These are phyloP conservation scores for Pseudogymnoascus sp. DNA, from an alignment of 2,329 filamentous ascomycete genomes.

Conservation along the genomic window DNA sequence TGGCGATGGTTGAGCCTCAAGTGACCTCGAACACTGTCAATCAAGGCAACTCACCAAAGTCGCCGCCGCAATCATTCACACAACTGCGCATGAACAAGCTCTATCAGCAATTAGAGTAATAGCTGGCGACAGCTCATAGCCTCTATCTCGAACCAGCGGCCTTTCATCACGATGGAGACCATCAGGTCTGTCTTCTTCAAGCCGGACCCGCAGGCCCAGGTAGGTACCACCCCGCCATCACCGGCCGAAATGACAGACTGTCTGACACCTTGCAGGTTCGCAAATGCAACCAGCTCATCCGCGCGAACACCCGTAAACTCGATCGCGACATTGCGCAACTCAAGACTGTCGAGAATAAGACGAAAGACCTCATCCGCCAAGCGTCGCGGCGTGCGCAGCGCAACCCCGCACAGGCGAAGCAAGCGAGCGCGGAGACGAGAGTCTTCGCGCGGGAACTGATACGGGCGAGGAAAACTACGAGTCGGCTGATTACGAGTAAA, in stretches of 20 bases:
- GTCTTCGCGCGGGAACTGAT: slow-evolving; percentile 85
- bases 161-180: slow-evolving; percentile 62
- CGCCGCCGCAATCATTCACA: background rate
- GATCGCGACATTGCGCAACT: slow-evolving; percentile 83
- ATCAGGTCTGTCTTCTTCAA: slow-evolving; percentile 81
- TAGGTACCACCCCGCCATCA: slow-evolving; percentile 35
- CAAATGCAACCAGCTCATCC: slow-evolving; percentile 89
- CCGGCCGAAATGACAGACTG: slow-evolving; percentile 11
- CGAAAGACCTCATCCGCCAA: slow-evolving; percentile 74
- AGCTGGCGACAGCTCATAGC: slow-evolving; percentile 6
- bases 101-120: background rate
- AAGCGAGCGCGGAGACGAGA: slow-evolving; percentile 75
- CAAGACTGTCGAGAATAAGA: slow-evolving; percentile 73
- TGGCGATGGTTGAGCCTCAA: slow-evolving; percentile 9
- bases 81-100: slow-evolving; percentile 6
- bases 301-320: slow-evolving; percentile 83
- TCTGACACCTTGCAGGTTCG: slow-evolving; percentile 55
- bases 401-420: slow-evolving; percentile 69
- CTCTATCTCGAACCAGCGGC: background rate
- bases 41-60: slow-evolving; percentile 2
- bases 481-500: slow-evolving; percentile 74
- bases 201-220: slow-evolving; percentile 88
- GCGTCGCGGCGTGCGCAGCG: slow-evolving; percentile 75
- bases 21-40: background rate
- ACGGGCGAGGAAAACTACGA: slow-evolving; percentile 66